These are phyloP conservation scores for Sonneratia caseolaris DNA, from an alignment of 345 rosid genomes.

Conservation along the genomic window DNA sequence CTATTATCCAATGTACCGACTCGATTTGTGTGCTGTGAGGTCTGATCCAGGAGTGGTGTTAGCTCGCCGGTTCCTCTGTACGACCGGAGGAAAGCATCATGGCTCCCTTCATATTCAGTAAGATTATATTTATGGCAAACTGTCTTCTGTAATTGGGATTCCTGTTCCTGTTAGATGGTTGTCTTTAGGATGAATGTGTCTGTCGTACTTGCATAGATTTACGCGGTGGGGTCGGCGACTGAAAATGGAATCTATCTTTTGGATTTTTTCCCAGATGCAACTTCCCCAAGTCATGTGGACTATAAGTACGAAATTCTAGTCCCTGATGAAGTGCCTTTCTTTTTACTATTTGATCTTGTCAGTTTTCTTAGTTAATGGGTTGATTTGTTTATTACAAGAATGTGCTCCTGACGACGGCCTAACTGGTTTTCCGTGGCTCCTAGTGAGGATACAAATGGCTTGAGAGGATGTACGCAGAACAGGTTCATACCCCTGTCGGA, in stretches of 20 bases:
- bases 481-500: conserved; percentile 68
- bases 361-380: background rate
- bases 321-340: no score
- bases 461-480: conserved; percentile 31
- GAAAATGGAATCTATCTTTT: conserved; percentile 74
- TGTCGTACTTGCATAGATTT: conserved; percentile 37
- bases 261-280: conserved; percentile 73
- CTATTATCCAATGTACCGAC: background rate
- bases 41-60: conserved; percentile 38
- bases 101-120: conserved; percentile 81
- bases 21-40: conserved; percentile 6
- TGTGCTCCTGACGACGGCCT: background rate
- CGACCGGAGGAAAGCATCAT: conserved; percentile 63
- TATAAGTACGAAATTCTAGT: conserved; percentile 30
- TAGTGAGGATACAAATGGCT: conserved; percentile 6
- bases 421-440: background rate
- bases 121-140: conserved; percentile 12
- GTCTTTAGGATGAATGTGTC: background rate
- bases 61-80: conserved; percentile 28
- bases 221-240: conserved; percentile 65
- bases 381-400: background rate
- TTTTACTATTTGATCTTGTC: background rate
- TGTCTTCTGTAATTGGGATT: background rate
- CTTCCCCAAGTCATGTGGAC: conserved; percentile 86
- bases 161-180: conserved; percentile 2